A percentile compares a stretch with the other conserved stretches of the same genome.
Conservation (phyloP, 2,329 filamentous ascomycete species). For the Aureobasidium zeae region DNA sequence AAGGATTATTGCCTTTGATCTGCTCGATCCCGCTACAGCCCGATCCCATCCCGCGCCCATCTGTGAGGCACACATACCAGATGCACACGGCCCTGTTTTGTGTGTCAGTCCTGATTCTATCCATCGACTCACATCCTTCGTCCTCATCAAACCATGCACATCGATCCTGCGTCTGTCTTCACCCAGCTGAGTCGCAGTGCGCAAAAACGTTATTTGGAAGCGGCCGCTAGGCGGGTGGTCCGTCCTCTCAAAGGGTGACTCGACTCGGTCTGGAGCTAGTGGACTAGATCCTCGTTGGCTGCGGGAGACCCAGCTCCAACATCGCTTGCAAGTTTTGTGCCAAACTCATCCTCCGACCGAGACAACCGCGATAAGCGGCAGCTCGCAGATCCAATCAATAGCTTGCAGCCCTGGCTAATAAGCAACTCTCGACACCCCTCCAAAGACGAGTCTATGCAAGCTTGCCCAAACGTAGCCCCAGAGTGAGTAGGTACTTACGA, state of each 20-base stretch:
- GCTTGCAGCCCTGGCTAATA: conserved; percentile 5
- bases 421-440: not conserved
- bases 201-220: conserved; percentile 16
- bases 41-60: not conserved
- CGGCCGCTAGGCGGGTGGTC: conserved; percentile 16
- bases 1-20: conserved; percentile 10
- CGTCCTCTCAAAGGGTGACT: conserved; percentile 9
- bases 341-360: conserved; percentile 11
- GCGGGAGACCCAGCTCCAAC: conserved; percentile 14
- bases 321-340: conserved; percentile 17
- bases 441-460: conserved; percentile 3
- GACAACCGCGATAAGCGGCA: conserved; percentile 11
- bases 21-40: conserved; percentile 9
- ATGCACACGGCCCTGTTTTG: conserved; percentile 11
- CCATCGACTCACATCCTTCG: conserved; percentile 11
- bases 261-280: conserved; percentile 4
- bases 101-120: not conserved
- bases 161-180: not conserved
- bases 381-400: conserved; percentile 16
- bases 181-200: conserved; percentile 13
- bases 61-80: conserved; percentile 10
- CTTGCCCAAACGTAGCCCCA: conserved; percentile 11
- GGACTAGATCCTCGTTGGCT: conserved; percentile 15
- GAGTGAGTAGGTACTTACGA: not conserved
- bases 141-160: conserved; percentile 10